Evolutionary conservation across 2,329 filamentous ascomycete species (phyloP).

Genomic region (Nakataea oryzae): DNA sequence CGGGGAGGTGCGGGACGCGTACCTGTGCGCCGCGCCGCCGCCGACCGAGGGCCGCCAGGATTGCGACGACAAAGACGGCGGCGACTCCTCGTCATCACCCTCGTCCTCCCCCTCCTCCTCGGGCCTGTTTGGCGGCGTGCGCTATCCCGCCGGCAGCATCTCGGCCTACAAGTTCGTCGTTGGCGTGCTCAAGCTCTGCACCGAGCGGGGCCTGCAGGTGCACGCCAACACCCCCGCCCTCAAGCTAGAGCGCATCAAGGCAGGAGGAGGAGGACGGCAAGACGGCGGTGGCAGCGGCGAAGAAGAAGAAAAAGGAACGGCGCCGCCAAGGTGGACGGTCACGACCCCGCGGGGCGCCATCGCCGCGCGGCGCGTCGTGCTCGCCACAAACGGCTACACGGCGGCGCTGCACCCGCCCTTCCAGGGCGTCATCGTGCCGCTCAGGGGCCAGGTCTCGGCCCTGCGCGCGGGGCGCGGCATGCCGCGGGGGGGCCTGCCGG

Average conservation of each 20-base stretch:
- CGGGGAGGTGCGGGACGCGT: constrained; percentile 28
- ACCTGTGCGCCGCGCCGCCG: constrained; percentile 21
- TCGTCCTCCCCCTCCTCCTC: too few species aligned
- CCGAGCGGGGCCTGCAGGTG: constrained; percentile 34
- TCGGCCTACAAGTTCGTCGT: constrained; percentile 25
- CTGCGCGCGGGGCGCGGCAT: constrained; percentile 22
- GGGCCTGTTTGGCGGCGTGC: constrained; percentile 32
- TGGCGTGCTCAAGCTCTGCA: constrained; percentile 32
- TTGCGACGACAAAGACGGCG: too few species aligned
- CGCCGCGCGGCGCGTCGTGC: constrained; percentile 28
- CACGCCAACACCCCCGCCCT: constrained; percentile 40
- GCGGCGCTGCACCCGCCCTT: constrained; percentile 30
- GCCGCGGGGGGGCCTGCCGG: constrained; percentile 26
- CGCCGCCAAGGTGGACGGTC: constrained; percentile 21
- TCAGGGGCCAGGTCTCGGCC: constrained; percentile 39
- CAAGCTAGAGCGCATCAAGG: constrained; percentile 6
- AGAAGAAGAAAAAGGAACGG: too few species aligned
- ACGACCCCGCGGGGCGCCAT: constrained; percentile 31
- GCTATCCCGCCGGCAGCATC: constrained; percentile 32
- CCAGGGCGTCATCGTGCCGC: constrained; percentile 35
- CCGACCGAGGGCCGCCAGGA: constrained; percentile 9
- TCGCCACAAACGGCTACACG: constrained; percentile 45
- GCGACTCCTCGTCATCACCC: too few species aligned
- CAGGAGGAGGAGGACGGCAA: too few species aligned
- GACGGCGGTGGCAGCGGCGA: too few species aligned